Evolutionary conservation across 2,329 filamentous ascomycete species (phyloP), one percentile per base, ranked within the genome.

Genomic region (Juglanconis oblonga): DNA sequence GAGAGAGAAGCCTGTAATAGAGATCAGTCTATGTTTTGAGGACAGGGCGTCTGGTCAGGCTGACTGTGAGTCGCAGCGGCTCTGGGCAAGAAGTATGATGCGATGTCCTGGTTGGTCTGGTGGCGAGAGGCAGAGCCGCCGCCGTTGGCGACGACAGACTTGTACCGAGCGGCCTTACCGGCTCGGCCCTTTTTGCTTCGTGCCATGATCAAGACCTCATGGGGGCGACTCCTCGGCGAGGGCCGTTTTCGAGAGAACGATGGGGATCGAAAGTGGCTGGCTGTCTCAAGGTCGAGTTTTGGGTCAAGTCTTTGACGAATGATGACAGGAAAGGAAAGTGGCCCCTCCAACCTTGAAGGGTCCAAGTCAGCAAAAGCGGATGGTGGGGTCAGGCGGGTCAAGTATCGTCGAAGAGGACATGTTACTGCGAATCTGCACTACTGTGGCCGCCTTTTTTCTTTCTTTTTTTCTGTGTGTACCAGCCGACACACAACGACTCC

Each of bases 1-100:
- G 65, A 80, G 73, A 5, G 74, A 73, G 56, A 77, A 75, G 35
- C 68, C 76, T 77, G 52, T 14, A 29, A 36, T 9, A 74, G 63
- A 40, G 24, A 5, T 48, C 45, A 48, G 45, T 17, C 8, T 5
- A 29, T 47, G 17, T 17, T 38, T 4, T 72, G 9, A 73, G 35
- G 55, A 62, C 36, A 57, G 76, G 75, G 72, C 72, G 76, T 11
- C 5, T 24, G 38, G 14, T 9, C 38, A 61, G 17, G 55, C 64
- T 62, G 50, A 65, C 64, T 55, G 29, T 64, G 53, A 33, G 51
- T 56, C 9, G 54, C 48, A 42, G 44, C 44, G 45, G n/a, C 53
- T 38, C 42, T 57, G 56, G 35, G 55, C 52, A 29, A 54, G 50
- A 40, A 59, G 60, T 48, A 63, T 59, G 17, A 61, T 54, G 45